phyloP scores from a whole-genome alignment of 2,329 filamentous ascomycete genomes.

The Microsporum audouinii region DNA sequence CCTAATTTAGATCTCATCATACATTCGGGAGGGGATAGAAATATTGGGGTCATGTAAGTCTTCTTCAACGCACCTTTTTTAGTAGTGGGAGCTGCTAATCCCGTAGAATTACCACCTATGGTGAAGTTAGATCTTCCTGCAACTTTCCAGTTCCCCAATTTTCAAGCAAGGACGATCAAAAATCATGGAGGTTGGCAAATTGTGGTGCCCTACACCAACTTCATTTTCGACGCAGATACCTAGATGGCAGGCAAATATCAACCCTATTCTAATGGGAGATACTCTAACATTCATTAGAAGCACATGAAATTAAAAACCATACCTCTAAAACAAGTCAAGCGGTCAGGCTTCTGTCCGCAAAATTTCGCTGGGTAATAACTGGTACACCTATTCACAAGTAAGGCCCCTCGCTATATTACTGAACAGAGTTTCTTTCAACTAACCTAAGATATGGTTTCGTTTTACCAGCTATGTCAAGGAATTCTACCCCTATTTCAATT shows the following conservation, averaged over 20 bases:
- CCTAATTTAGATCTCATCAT: constrained; percentile 15
- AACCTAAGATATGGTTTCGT: background rate
- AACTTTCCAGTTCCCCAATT: constrained; percentile 17
- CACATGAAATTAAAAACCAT: constrained; percentile 29
- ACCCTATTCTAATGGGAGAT: too few relatives aligned
- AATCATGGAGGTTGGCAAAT: constrained; percentile 19
- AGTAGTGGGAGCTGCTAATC: background rate
- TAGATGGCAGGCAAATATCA: constrained; percentile 25
- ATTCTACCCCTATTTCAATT: constrained; percentile 30
- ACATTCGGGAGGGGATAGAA: constrained; percentile 11
- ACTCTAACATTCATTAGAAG: constrained; percentile 16
- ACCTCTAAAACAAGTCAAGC: constrained; percentile 25
- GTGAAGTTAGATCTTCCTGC: constrained; percentile 27
- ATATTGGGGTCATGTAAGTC: constrained; percentile 20
- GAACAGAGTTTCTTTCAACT: background rate
- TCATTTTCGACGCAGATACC: constrained; percentile 30
- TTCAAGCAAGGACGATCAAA: constrained; percentile 14
- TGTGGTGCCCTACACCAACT: constrained; percentile 26
- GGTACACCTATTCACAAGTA: constrained; percentile 33
- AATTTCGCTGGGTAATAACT: constrained; percentile 30
- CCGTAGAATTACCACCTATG: constrained; percentile 29
- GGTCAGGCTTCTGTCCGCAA: constrained; percentile 25
- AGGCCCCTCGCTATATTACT: background rate
- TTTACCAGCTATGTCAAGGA: constrained; percentile 23
- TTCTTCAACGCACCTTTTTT: background rate